These are phyloP conservation scores for Diaporthe citriasiana DNA, from an alignment of 2,329 filamentous ascomycete genomes.

Conservation along the genomic window DNA sequence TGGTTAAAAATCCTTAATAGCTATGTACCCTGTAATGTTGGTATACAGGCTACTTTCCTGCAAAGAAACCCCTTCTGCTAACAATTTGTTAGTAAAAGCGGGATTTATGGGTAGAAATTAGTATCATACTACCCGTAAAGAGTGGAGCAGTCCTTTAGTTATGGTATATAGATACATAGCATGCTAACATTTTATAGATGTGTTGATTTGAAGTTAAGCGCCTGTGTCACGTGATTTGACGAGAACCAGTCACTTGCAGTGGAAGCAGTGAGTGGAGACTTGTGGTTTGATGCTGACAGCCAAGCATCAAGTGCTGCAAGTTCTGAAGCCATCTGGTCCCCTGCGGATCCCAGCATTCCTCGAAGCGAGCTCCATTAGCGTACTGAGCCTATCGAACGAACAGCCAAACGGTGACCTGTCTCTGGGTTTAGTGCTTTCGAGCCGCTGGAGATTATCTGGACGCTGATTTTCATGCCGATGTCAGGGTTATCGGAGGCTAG, in stretches of 20 bases:
- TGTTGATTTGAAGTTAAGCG: background rate
- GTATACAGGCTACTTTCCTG: too few species aligned
- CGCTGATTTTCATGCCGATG: too few species aligned
- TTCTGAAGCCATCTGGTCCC: background rate
- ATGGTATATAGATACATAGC: too few species aligned
- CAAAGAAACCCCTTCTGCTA: too few species aligned
- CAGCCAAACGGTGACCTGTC: background rate
- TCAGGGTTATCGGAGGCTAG: background rate
- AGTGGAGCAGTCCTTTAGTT: too few species aligned
- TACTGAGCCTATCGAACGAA: background rate
- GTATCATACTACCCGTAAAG: too few species aligned
- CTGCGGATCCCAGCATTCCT: background rate
- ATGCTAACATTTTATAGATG: background rate
- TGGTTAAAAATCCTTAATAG: too few species aligned
- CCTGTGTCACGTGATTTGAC: conserved; percentile 5
- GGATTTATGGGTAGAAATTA: too few species aligned
- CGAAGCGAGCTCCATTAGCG: background rate
- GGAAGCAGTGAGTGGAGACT: background rate
- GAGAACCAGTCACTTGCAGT: background rate
- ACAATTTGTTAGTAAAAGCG: too few species aligned
- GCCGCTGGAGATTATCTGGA: background rate
- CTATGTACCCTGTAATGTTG: too few species aligned
- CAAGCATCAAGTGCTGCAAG: background rate
- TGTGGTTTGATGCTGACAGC: conserved; percentile 13
- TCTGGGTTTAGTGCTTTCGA: background rate